Evolutionary conservation across 2,329 filamentous ascomycete species (phyloP).

Genomic region (Geosmithia putterillii): DNA sequence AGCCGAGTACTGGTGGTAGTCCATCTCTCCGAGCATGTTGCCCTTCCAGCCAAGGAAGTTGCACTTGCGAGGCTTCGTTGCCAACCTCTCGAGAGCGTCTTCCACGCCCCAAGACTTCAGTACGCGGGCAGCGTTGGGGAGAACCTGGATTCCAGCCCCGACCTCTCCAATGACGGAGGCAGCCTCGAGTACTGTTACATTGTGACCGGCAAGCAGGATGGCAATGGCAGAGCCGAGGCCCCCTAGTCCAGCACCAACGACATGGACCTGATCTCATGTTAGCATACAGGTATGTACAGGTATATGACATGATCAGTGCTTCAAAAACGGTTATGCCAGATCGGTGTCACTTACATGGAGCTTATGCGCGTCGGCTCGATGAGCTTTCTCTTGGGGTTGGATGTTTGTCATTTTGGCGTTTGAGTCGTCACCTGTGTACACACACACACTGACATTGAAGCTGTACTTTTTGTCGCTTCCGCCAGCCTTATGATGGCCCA

Average conservation of each 20-base stretch:
- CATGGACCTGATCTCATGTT: conserved; percentile 1
- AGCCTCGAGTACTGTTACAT: conserved; percentile 12
- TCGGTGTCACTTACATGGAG: not conserved
- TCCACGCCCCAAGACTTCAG: conserved; percentile 11
- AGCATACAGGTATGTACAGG: not conserved
- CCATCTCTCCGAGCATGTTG: conserved; percentile 10
- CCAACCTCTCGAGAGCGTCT: conserved; percentile 6
- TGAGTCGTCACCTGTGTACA: not conserved
- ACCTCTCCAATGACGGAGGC: conserved; percentile 11
- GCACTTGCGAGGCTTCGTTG: conserved; percentile 11
- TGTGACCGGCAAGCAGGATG: conserved; percentile 10
- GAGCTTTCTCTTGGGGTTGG: not conserved
- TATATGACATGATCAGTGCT: not conserved
- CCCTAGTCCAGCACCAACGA: conserved; percentile 13
- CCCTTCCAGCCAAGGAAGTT: conserved; percentile 14
- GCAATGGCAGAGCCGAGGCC: conserved; percentile 12
- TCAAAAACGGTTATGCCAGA: not conserved
- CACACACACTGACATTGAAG: not conserved
- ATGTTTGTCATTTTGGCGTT: not conserved
- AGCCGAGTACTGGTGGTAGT: conserved; percentile 9
- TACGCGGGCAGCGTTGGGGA: conserved; percentile 11
- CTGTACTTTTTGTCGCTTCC: not conserved
- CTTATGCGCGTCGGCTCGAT: not conserved
- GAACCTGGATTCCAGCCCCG: conserved; percentile 13
- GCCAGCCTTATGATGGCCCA: not conserved